phyloP scores from a whole-genome alignment of 2,329 filamentous ascomycete genomes.

The Penicillium sp. region DNA sequence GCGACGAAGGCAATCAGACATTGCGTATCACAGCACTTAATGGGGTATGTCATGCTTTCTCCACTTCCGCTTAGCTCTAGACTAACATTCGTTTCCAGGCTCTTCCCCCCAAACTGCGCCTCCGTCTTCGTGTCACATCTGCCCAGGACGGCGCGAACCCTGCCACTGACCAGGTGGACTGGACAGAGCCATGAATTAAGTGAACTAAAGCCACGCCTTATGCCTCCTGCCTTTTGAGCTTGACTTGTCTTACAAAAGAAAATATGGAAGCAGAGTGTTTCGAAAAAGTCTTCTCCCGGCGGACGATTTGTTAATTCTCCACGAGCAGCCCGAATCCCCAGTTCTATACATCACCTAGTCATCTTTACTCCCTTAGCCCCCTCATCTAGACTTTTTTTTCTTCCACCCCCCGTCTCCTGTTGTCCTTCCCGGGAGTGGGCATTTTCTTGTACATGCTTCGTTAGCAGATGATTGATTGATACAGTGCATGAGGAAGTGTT shows the following conservation, averaged over 20 bases:
- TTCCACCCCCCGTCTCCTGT: background rate
- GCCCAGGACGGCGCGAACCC: conserved; percentile 65
- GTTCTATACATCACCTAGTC: conserved; percentile 19
- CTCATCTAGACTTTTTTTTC: conserved; percentile 13
- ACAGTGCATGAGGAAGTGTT: conserved; percentile 7
- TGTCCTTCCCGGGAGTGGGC: conserved; percentile 6
- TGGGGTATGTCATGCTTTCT: conserved; percentile 67
- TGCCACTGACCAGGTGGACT: conserved; percentile 91
- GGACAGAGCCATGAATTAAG: conserved; percentile 68
- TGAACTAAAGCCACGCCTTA: no score
- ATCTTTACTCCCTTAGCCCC: background rate
- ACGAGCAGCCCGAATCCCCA: conserved; percentile 15
- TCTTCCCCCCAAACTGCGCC: conserved; percentile 64
- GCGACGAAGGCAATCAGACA: conserved; percentile 80
- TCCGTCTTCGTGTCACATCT: conserved; percentile 83
- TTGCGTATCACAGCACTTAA: conserved; percentile 84
- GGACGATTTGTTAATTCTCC: conserved; percentile 21
- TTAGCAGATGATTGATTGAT: conserved; percentile 12
- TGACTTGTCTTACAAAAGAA: no score
- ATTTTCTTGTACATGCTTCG: conserved; percentile 26
- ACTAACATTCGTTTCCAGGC: conserved; percentile 54
- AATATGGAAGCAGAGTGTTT: background rate
- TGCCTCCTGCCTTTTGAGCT: no score
- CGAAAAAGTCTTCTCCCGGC: conserved; percentile 10
- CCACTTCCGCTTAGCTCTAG: conserved; percentile 16